Percentiles rank a stretch among this genome's conserved stretches.
Evolutionary conservation across 2,329 filamentous ascomycete genomes (phyloP).

Genomic region (Exserohilum rostratum): DNA sequence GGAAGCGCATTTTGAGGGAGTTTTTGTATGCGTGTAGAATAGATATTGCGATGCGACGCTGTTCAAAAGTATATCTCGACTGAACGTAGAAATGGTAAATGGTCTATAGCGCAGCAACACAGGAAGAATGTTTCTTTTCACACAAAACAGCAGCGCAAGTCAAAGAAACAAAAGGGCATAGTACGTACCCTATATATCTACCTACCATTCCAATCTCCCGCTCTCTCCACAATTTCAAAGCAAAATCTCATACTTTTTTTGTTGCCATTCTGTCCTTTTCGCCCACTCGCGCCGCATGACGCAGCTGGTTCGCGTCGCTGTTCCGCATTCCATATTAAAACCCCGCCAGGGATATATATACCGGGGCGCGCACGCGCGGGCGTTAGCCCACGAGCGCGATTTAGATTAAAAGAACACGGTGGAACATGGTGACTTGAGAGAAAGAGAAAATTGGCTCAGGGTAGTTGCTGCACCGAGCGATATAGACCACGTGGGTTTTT

Average conservation of each 20-base stretch:
- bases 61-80: not conserved
- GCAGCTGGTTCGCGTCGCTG: constrained; percentile 4
- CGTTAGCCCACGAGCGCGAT: constrained; percentile 10
- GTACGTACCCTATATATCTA: not conserved
- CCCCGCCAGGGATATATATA: constrained; percentile 6
- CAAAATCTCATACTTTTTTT: not conserved
- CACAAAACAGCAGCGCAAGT: too few species aligned
- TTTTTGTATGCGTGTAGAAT: constrained; percentile 12
- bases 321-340: constrained; percentile 26
- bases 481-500: too few species aligned
- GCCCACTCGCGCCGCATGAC: not conserved
- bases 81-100: too few species aligned
- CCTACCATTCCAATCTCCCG: not conserved
- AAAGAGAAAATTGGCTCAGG: too few species aligned
- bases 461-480: too few species aligned
- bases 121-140: too few species aligned
- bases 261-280: constrained; percentile 27
- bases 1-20: constrained; percentile 2
- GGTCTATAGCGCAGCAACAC: too few species aligned
- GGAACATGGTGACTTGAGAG: too few species aligned
- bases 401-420: constrained; percentile 33
- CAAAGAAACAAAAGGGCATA: too few species aligned
- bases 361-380: constrained; percentile 4
- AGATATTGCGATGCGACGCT: not conserved
- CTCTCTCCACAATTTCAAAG: too few species aligned